Base-by-base conservation (phyloP, 1,139 yeast species). In the Sugiyamaella grinbergsii region DNA sequence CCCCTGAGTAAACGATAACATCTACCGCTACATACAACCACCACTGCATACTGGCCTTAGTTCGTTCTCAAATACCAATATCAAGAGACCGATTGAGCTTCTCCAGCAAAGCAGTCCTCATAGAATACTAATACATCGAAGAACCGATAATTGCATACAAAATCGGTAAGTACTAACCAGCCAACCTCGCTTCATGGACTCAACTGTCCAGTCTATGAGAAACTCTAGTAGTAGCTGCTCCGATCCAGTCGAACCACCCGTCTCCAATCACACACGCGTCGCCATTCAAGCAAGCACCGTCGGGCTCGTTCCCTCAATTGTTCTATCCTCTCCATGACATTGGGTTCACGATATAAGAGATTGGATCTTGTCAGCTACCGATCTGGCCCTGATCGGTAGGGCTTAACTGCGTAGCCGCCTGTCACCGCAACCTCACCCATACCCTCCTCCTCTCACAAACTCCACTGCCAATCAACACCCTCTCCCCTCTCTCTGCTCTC, bases 1-100 rank as follows among this genome's bases (percentile, higher is more conserved):
- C 32, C 42, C 42, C 42, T 24, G 42, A 38, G 11, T 5, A 3
- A 38, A 38, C n/a, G n/a, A n/a, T n/a, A n/a, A n/a, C n/a, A n/a
- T n/a, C n/a, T n/a, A n/a, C n/a, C 10, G 23, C n/a, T 22, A 23
- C 7, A 6, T 16, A 38, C 42, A 13, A 8, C 19, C 8, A 19
- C n/a, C 26, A 20, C 13, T 20, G 28, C 11, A 13, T 7, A 13
- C 6, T n/a, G 13, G 4, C 7, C 33, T 13, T 11, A 33, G 37
- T 13, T 11, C 13, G 32, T 38, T 22, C 29, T 38, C 28, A 24
- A 20, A 38, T 38, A 38, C 42, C 42, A 26, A 38, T 38, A 38
- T 32, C 42, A 38, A 38, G 29, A 38, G 19, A n/a, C 18, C 39
- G 15, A 19, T 19, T 32, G 20, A 11, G 33, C 33, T 11, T n/a